Conservation (phyloP, 1,139 yeast species). For the Debaryomycetaceae sp. region DNA sequence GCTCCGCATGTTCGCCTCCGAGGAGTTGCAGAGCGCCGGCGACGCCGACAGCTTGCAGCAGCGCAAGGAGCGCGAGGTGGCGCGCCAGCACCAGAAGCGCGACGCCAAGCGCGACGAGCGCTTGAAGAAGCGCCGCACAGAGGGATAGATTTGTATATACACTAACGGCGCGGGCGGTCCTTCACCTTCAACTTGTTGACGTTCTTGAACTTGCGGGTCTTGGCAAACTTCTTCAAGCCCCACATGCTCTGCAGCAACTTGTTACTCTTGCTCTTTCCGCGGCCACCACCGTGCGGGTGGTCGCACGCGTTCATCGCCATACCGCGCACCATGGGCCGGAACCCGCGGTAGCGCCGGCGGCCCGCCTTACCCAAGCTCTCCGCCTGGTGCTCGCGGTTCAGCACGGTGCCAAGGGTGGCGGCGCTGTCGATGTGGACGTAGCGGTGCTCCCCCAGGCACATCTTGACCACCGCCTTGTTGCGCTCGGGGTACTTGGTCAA, state of each 20-base stretch:
- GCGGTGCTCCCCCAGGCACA: constrained; percentile 92
- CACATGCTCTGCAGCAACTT: constrained; percentile 93
- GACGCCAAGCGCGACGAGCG: constrained; percentile 35
- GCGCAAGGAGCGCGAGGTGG: constrained; percentile 20
- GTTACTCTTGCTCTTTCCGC: constrained; percentile 98
- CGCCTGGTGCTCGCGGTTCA: constrained; percentile 93
- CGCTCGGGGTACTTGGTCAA: constrained; percentile 73
- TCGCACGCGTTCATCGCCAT: constrained; percentile 97
- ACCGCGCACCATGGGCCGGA: constrained; percentile 96
- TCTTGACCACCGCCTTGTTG: constrained; percentile 69
- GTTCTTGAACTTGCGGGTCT: constrained; percentile 88
- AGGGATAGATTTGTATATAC: constrained; percentile 9
- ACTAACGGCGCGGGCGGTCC: constrained; percentile 62
- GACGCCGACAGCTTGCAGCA: constrained; percentile 14
- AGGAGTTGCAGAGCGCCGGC: constrained; percentile 10
- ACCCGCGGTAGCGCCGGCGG: constrained; percentile 86
- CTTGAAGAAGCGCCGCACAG: constrained; percentile 12
- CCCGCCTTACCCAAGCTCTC: constrained; percentile 96
- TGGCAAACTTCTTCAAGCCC: constrained; percentile 94
- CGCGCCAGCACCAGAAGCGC: constrained; percentile 27
- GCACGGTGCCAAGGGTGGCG: constrained; percentile 92
- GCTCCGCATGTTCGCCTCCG: constrained; percentile 14
- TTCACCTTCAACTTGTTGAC: constrained; percentile 78
- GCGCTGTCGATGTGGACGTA: constrained; percentile 81
- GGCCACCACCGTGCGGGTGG: constrained; percentile 99